Evolutionary conservation across 768 basidiomycete species (phyloP).

Genomic region (Trametes cingulata): DNA sequence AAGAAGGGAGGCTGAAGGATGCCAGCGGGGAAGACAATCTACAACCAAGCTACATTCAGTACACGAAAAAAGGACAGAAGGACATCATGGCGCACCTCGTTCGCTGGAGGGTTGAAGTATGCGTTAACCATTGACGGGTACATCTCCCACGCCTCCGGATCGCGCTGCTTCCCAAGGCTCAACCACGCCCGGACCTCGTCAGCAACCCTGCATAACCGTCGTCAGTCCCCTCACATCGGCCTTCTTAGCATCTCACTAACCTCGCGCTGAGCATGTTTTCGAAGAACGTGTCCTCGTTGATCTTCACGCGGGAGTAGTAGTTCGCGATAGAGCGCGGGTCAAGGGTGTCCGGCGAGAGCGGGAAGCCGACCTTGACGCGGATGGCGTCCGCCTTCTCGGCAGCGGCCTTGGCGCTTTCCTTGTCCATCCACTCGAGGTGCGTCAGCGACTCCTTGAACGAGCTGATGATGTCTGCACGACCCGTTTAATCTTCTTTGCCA

Average conservation of each 20-base stretch:
- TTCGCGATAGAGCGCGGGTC: slow-evolving; percentile 63
- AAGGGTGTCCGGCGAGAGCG: slow-evolving; percentile 79
- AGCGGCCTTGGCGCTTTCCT: slow-evolving; percentile 76
- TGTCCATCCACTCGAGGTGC: slow-evolving; percentile 89
- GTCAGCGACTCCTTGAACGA: slow-evolving; percentile 80
- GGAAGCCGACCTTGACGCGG: slow-evolving; percentile 92
- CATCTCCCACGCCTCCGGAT: slow-evolving; percentile 86
- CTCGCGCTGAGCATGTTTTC: slow-evolving; percentile 73
- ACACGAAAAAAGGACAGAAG: neutral
- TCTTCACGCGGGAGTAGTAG: slow-evolving; percentile 74
- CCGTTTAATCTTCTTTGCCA: neutral
- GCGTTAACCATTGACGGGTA: slow-evolving; percentile 84
- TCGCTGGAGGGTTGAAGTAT: slow-evolving; percentile 84
- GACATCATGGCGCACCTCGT: slow-evolving; percentile 57
- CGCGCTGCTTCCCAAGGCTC: slow-evolving; percentile 67
- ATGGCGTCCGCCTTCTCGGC: slow-evolving; percentile 85
- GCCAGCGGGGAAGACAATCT: slow-evolving; percentile 97
- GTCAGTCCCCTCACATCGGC: neutral
- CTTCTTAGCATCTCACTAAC: slow-evolving; percentile 35
- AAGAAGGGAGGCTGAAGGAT: slow-evolving; percentile 94
- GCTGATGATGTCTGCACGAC: slow-evolving; percentile 62
- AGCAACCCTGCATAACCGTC: slow-evolving; percentile 43
- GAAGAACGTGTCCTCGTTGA: slow-evolving; percentile 75
- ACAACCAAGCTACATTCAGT: neutral
- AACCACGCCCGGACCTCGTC: slow-evolving; percentile 72